Evolutionary conservation across 106 monocot genomes (phyloP).

Genomic region (Dioscorea zingiberensis): DNA sequence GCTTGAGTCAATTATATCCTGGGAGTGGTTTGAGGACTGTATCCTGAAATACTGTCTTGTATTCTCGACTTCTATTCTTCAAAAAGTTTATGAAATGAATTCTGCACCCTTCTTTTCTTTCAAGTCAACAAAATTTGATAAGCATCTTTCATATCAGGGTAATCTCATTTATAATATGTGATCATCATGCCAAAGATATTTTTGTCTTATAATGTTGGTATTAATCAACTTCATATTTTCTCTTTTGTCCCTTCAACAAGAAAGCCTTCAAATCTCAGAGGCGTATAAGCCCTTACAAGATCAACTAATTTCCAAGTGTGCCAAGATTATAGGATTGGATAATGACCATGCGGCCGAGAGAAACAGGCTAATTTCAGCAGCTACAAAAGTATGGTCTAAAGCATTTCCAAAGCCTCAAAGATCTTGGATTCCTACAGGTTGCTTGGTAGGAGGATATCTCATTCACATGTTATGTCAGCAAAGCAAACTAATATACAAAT

Average conservation of each 20-base stretch:
- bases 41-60: no score
- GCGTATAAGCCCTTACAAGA: slow-evolving; percentile 74
- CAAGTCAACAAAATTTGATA: no score
- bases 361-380: slow-evolving; percentile 27
- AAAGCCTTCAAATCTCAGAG: slow-evolving; percentile 67
- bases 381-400: slow-evolving; percentile 54
- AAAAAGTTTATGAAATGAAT: no score
- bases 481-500: not conserved
- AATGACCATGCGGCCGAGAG: slow-evolving; percentile 8
- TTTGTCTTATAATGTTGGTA: no score
- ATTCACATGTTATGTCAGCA: not conserved
- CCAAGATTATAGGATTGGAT: slow-evolving; percentile 60
- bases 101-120: no score
- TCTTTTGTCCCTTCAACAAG: slow-evolving; percentile 18
- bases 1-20: no score
- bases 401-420: slow-evolving; percentile 77
- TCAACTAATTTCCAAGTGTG: slow-evolving; percentile 60
- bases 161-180: no score
- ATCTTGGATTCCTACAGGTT: slow-evolving; percentile 94
- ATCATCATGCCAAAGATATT: no score
- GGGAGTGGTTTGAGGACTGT: no score
- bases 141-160: no score
- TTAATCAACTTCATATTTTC: slow-evolving; percentile 8
- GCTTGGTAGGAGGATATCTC: slow-evolving; percentile 49
- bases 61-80: no score